Base-by-base conservation (phyloP, 2,329 filamentous ascomycete genomes). In the Penicillium sclerotiorum region DNA sequence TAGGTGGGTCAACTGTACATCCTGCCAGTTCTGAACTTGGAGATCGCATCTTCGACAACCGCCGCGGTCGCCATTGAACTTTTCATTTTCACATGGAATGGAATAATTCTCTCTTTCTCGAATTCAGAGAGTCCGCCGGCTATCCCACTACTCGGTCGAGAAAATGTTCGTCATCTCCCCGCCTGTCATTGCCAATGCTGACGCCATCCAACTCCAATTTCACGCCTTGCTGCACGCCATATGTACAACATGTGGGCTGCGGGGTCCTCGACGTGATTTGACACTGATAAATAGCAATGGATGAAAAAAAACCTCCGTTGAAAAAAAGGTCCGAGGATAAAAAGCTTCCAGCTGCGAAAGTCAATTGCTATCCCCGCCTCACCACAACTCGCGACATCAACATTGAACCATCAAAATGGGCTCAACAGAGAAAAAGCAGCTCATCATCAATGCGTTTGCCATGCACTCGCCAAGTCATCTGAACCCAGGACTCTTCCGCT, bases 381-480 rank as follows among this genome's bases (percentile, higher is more conserved):
- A 40, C 35, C 25, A 33, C 22, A 17, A 25, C 21, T 22, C 13
- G 15, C 40, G 13, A 42, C 18, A 41, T 21, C 35, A 9, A 18
- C 8, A 39, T 21, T 15, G 44, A 17, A 50, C 23, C 47, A 25
- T 18, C 36, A 47, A 5, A 23, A 57, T 57, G 52, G 46, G 42
- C 11, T 50, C 52, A 41, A 40, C 53, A 35, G 49, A 53, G 30
- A 64, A 64, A 41, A 73, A 73, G 54, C 66, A 73, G 55, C 69
- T 74, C 59, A 72, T 77, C 21, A 71, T 77, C 65, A 77, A 77
- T 56, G 74, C 75, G 13, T 77, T 77, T 50, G 73, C 72, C 2
- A 77, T 77, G 75, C 70, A 75, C 38, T 69, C 73, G 1, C 74
- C 74, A n/a, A 69, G 70, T 2, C 75, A 77, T 56, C 59, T 77